Evolutionary conservation across 805 yeast species (phyloP), one percentile per base, ranked within the genome.

Genomic region (Hanseniaspora occidentalis): DNA sequence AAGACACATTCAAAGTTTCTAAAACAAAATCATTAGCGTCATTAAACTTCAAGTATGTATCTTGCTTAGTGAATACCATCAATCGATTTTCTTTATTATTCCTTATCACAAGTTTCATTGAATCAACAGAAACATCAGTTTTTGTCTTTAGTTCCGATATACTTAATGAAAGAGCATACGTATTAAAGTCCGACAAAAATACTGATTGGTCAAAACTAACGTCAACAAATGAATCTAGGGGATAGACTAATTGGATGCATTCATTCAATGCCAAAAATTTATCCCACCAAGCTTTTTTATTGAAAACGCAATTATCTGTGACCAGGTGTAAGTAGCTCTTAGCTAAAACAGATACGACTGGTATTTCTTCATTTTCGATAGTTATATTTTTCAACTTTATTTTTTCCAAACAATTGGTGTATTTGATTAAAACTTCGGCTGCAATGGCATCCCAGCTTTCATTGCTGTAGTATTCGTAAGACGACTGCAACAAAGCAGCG

Each of bases 381-480:
- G 48, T 44, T 10, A 60, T 42, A 19, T 40, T 37, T 5, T 38
- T 40, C 2, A n/a, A n/a, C 2, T 16, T n/a, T 2, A 41, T 14
- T 11, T 37, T 51, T 9, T 45, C 73, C 27, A 86, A 64, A 50
- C 95, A 84, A 31, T 75, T 75, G 22, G 83, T 68, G 52, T 79
- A 85, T 1, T 78, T 64, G 47, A 74, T 75, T 29, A 84, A 64
- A 14, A 89, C 58, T n/a, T 70, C 60, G 5, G 75, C 68, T 1
- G 94, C 83, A 52, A 85, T 73, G 35, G 63, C 57, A 38, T 71
- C 71, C 96, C 96, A 88, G 1, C 86, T 84, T 36, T 77, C 73
- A 16, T 67, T 59, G 6, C 71, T 68, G 51, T 82, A 86, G 41
- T 75, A 75, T 29, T 72, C 75, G 36, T 83, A 84, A 2, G 92